Percentiles rank a stretch among this genome's conserved stretches.
Conservation (phyloP, 495 filamentous ascomycete species). For the Hypoxylon subgilvum region DNA sequence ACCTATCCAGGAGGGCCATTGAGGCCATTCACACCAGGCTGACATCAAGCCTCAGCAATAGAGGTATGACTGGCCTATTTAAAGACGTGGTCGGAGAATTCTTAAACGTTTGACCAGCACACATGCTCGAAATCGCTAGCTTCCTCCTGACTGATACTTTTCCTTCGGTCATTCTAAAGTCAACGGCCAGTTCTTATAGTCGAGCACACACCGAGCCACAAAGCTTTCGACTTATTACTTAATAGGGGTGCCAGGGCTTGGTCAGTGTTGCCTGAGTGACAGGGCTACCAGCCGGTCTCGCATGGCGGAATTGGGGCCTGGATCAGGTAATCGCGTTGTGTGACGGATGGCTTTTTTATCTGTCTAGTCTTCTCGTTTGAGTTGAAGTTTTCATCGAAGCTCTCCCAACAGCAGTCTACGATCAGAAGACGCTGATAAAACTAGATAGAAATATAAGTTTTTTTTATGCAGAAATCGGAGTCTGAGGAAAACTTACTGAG, state of each 20-base stretch:
- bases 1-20: too few relatives aligned
- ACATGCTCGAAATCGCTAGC: neutral
- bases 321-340: neutral
- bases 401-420: constrained; percentile 79
- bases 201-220: neutral
- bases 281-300: neutral
- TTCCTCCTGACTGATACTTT: neutral
- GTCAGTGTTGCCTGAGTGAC: constrained; percentile 7
- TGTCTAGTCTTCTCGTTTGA: neutral
- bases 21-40: too few relatives aligned
- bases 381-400: constrained; percentile 53
- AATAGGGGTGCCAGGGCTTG: too few relatives aligned
- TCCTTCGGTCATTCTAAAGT: neutral
- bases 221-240: too few relatives aligned
- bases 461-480: neutral
- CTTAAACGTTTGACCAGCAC: neutral
- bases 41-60: too few relatives aligned
- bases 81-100: neutral
- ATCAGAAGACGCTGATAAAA: constrained; percentile 86
- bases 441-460: constrained; percentile 50
- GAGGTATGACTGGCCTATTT: neutral
- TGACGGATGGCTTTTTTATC: neutral
- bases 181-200: neutral
- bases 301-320: neutral
- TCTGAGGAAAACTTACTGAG: constrained; percentile 71